Evolutionary conservation across 768 basidiomycete genomes (phyloP).

Genomic region (Phallus indusiatus): DNA sequence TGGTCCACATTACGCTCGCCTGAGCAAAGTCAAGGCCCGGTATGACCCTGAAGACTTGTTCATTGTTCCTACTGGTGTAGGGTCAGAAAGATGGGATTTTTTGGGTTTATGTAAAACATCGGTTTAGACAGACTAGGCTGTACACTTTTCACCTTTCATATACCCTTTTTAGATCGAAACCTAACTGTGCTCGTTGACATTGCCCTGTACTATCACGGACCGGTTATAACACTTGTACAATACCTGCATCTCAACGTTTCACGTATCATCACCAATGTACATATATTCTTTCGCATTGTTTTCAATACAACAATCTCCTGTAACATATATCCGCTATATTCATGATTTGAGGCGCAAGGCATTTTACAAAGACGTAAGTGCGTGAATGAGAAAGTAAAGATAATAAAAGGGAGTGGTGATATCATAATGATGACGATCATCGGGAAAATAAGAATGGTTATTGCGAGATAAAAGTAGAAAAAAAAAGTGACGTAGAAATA

Average conservation of each 20-base stretch:
- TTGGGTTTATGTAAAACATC: not conserved
- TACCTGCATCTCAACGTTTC: not conserved
- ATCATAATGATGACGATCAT: no score
- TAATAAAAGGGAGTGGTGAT: no score
- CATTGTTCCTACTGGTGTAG: constrained; percentile 24
- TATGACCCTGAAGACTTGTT: constrained; percentile 28
- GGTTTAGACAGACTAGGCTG: not conserved
- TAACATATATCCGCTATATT: not conserved
- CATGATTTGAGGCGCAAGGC: no score
- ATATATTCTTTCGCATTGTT: not conserved
- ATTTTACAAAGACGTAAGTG: no score
- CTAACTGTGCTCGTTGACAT: not conserved
- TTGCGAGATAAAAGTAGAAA: not conserved
- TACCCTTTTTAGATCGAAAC: not conserved
- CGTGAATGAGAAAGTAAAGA: no score
- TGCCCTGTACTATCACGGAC: not conserved
- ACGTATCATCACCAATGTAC: not conserved
- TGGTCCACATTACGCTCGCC: constrained; percentile 25
- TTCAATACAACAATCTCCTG: not conserved
- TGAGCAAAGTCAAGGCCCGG: constrained; percentile 21
- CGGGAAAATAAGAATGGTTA: no score
- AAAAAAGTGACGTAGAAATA: not conserved
- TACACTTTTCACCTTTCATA: not conserved
- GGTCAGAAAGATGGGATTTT: constrained; percentile 24
- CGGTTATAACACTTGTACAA: not conserved